Evolutionary conservation across 192 early-diverging fungal genomes (phyloP).

Genomic region (Coemansia nantahalensis): DNA sequence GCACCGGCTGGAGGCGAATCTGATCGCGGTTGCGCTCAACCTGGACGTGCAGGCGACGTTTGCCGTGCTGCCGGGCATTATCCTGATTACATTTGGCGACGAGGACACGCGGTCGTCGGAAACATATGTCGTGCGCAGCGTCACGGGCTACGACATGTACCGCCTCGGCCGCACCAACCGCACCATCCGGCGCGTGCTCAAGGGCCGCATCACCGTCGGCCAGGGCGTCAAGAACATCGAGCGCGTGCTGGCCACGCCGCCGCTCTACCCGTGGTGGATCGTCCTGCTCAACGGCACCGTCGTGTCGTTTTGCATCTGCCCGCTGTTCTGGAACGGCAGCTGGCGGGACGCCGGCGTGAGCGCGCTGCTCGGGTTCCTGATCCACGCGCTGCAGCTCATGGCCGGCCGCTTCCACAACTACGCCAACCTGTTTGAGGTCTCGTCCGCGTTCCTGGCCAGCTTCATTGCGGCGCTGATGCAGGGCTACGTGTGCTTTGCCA

Average conservation of each 20-base stretch:
- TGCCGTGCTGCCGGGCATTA: conserved; percentile 67
- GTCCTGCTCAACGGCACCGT: conserved; percentile 57
- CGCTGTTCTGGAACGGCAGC: conserved; percentile 67
- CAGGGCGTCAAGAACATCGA: conserved; percentile 65
- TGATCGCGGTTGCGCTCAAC: conserved; percentile 60
- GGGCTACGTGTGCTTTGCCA: conserved; percentile 62
- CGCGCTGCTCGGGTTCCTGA: conserved; percentile 52
- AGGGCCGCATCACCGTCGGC: conserved; percentile 60
- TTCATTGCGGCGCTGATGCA: conserved; percentile 60
- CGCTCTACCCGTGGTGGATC: conserved; percentile 59
- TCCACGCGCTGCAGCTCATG: conserved; percentile 61
- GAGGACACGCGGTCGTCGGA: conserved; percentile 69
- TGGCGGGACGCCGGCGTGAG: conserved; percentile 66
- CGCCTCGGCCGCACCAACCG: conserved; percentile 63
- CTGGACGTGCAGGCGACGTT: conserved; percentile 65
- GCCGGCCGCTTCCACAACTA: conserved; percentile 61
- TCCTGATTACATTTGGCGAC: conserved; percentile 72
- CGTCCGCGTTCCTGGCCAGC: conserved; percentile 61
- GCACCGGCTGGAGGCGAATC: conserved; percentile 64
- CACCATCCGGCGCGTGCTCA: conserved; percentile 61
- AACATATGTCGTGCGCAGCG: conserved; percentile 65
- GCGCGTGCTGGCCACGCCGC: conserved; percentile 55
- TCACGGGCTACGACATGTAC: conserved; percentile 67
- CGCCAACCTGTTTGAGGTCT: conserved; percentile 71
- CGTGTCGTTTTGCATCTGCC: conserved; percentile 59